Conservation (phyloP, 768 basidiomycete genomes). For the Leccinum uliginosum region DNA sequence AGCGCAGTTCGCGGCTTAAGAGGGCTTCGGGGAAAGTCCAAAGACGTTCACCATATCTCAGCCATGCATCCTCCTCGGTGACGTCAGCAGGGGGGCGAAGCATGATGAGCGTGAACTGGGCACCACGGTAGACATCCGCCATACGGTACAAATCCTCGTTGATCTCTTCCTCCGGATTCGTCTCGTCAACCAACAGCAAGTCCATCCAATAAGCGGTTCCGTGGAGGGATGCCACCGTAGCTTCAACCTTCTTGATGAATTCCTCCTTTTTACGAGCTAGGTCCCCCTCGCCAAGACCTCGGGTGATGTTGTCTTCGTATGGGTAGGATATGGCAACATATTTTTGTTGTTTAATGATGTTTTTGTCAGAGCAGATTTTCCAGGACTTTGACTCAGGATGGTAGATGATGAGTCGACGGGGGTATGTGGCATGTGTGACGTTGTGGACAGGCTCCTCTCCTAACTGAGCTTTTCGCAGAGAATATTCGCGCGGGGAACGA, state of each 20-base stretch:
- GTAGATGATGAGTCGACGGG: conserved; percentile 16
- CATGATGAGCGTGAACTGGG: conserved; percentile 24
- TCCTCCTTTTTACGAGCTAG: neutral
- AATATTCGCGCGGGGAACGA: conserved; percentile 19
- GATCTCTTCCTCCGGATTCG: neutral
- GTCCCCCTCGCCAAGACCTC: neutral
- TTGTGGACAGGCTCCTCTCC: conserved; percentile 3
- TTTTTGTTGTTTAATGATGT: conserved; percentile 5
- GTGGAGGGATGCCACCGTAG: conserved; percentile 1
- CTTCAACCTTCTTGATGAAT: conserved; percentile 8
- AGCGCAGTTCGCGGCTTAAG: conserved; percentile 19
- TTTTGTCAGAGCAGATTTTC: neutral
- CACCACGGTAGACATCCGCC: conserved; percentile 19
- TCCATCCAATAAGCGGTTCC: conserved; percentile 23
- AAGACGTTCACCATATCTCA: conserved; percentile 18
- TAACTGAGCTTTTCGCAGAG: conserved; percentile 7
- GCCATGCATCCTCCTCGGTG: conserved; percentile 11
- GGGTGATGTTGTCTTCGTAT: conserved; percentile 7
- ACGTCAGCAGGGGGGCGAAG: neutral
- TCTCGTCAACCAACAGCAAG: neutral
- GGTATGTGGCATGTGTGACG: conserved; percentile 12
- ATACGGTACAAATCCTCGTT: conserved; percentile 21
- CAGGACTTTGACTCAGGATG: conserved; percentile 1
- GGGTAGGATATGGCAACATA: conserved; percentile 21
- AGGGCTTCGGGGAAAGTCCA: conserved; percentile 24